phyloP scores from a whole-genome alignment of 73 alveolate genomes.

The Blepharisma stoltei region DNA sequence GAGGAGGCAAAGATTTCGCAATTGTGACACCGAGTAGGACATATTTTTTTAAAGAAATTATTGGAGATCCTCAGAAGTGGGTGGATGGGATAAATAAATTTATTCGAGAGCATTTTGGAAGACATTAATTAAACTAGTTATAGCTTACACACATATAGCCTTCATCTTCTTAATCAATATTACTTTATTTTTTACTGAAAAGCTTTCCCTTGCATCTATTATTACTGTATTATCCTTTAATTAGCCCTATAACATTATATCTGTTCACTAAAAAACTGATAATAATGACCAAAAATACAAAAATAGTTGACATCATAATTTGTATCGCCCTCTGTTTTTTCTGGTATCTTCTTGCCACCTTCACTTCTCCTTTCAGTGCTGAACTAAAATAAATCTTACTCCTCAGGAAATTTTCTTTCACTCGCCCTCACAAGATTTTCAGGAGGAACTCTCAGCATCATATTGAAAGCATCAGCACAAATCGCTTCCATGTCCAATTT shows the following conservation, averaged over 20 bases:
- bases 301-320: no score
- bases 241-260: background rate
- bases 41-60: background rate
- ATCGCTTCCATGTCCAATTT: background rate
- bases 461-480: background rate
- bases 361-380: no score
- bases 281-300: background rate
- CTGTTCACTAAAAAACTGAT: background rate
- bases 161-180: background rate
- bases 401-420: background rate
- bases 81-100: conserved; percentile 20
- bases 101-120: background rate
- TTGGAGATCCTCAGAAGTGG: conserved; percentile 15
- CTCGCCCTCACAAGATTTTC: background rate
- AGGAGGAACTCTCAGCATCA: background rate
- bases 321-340: no score
- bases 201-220: background rate
- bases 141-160: no score
- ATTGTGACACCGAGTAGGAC: background rate
- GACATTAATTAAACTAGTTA: background rate
- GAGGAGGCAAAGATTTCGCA: conserved; percentile 7
- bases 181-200: background rate
- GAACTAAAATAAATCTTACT: background rate
- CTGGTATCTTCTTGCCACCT: no score
- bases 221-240: background rate